Percentiles rank a stretch among this genome's conserved stretches.
Evolutionary conservation across 495 filamentous ascomycete genomes (phyloP).

Genomic region (Aspergillus leporis): DNA sequence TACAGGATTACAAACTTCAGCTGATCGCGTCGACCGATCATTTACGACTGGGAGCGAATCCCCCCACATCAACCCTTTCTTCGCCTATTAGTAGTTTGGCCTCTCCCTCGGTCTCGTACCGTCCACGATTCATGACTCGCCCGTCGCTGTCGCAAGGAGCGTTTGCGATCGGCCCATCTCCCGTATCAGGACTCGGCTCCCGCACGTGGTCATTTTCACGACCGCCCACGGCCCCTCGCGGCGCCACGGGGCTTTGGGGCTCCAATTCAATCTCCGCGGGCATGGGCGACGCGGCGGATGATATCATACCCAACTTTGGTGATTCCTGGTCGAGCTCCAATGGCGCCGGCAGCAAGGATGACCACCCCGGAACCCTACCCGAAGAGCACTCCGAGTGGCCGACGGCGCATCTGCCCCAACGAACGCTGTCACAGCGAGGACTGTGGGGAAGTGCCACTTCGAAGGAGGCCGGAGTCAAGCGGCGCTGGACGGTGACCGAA

Average conservation of each 20-base stretch:
- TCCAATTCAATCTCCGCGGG: conserved; percentile 22
- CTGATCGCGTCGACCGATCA: conserved; percentile 80
- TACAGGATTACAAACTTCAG: conserved; percentile 73
- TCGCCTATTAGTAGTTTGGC: conserved; percentile 27
- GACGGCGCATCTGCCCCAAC: conserved; percentile 34
- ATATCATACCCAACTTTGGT: conserved; percentile 41
- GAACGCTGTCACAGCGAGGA: conserved; percentile 40
- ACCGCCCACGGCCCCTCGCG: conserved; percentile 25
- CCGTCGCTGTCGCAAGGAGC: conserved; percentile 27
- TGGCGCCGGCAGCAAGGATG: background rate
- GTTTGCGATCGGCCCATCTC: conserved; percentile 26
- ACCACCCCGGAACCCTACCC: background rate
- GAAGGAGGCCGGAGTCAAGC: conserved; percentile 31
- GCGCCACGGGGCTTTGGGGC: conserved; percentile 37
- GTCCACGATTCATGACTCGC: conserved; percentile 35
- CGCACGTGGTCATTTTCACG: conserved; percentile 31
- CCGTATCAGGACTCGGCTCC: conserved; percentile 20
- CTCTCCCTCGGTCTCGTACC: conserved; percentile 23
- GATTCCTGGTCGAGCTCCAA: conserved; percentile 24
- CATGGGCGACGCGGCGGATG: conserved; percentile 26
- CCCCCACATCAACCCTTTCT: conserved; percentile 26
- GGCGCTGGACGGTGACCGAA: conserved; percentile 49
- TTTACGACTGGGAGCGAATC: conserved; percentile 57
- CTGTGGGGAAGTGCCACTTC: conserved; percentile 44
- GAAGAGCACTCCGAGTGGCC: conserved; percentile 19